Percentiles rank a stretch among this genome's conserved stretches.
Evolutionary conservation across 2,329 filamentous ascomycete genomes (phyloP).

Genomic region (Talaromyces sp.): DNA sequence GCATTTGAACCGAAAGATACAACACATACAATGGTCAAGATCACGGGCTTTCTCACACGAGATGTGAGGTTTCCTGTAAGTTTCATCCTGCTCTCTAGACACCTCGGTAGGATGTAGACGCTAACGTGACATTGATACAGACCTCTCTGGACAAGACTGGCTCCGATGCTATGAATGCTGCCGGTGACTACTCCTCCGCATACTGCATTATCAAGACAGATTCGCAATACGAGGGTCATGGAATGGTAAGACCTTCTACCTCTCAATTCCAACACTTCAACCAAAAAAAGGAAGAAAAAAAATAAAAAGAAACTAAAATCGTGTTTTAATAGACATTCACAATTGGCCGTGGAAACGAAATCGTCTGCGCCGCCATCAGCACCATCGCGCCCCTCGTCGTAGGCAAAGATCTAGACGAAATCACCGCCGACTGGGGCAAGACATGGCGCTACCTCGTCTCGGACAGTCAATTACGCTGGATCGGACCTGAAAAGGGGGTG

Average conservation of each 20-base stretch:
- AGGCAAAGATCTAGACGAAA: constrained; percentile 67
- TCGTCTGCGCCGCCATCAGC: constrained; percentile 79
- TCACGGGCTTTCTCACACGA: constrained; percentile 65
- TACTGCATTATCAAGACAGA: constrained; percentile 89
- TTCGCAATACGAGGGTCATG: constrained; percentile 44
- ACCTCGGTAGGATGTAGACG: too few relatives aligned
- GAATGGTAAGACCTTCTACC: constrained; percentile 31
- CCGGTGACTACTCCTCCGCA: constrained; percentile 87
- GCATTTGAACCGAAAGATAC: neutral
- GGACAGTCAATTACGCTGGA: constrained; percentile 87
- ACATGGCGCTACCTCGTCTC: constrained; percentile 91
- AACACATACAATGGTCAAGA: constrained; percentile 50
- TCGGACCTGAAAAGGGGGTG: constrained; percentile 88
- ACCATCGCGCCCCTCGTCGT: constrained; percentile 71
- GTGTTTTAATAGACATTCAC: constrained; percentile 36
- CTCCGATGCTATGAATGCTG: constrained; percentile 93
- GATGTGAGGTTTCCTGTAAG: constrained; percentile 67
- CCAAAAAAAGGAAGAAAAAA: too few relatives aligned
- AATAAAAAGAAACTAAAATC: neutral
- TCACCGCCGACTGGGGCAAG: constrained; percentile 75
- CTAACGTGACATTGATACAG: constrained; percentile 24
- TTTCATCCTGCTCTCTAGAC: neutral
- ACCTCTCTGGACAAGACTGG: constrained; percentile 97
- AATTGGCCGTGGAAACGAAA: constrained; percentile 72
- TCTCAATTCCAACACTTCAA: neutral